phyloP scores from a whole-genome alignment of 129 eudicot species.

The Flaveria ramosissima region DNA sequence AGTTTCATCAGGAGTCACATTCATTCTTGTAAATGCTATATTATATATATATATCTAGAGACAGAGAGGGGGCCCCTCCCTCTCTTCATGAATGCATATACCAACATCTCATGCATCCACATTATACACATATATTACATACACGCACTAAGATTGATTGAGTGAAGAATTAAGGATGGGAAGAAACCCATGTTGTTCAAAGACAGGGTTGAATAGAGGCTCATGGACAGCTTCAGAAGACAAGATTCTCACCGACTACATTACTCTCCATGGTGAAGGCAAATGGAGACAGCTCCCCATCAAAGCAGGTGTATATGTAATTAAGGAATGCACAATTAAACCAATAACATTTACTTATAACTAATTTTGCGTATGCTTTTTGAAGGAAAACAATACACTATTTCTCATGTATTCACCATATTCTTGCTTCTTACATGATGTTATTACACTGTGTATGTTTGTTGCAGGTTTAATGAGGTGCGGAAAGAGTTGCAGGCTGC shows the following conservation, averaged over 20 bases:
- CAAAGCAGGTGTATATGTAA: slow-evolving; percentile 30
- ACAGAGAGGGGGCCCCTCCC: neutral
- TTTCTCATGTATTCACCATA: neutral
- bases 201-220: slow-evolving; percentile 44
- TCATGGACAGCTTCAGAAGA: slow-evolving; percentile 53
- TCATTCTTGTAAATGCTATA: slow-evolving; percentile 2
- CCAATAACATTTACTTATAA: too few relatives aligned
- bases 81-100: too few relatives aligned
- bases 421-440: neutral
- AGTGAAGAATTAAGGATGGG: slow-evolving; percentile 28
- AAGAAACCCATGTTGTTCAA: slow-evolving; percentile 51
- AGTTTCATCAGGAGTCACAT: slow-evolving; percentile 9
- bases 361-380: too few relatives aligned
- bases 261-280: slow-evolving; percentile 52
- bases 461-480: slow-evolving; percentile 51
- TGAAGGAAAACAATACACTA: too few relatives aligned
- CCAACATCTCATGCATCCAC: neutral
- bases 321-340: too few relatives aligned
- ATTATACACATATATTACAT: neutral
- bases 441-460: neutral
- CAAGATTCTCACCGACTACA: slow-evolving; percentile 45
- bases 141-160: neutral
- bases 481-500: slow-evolving; percentile 58
- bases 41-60: too few relatives aligned
- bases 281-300: slow-evolving; percentile 50